phyloP scores from a whole-genome alignment of 1,139 yeast species.

The Sugiyamaella paludigena region DNA sequence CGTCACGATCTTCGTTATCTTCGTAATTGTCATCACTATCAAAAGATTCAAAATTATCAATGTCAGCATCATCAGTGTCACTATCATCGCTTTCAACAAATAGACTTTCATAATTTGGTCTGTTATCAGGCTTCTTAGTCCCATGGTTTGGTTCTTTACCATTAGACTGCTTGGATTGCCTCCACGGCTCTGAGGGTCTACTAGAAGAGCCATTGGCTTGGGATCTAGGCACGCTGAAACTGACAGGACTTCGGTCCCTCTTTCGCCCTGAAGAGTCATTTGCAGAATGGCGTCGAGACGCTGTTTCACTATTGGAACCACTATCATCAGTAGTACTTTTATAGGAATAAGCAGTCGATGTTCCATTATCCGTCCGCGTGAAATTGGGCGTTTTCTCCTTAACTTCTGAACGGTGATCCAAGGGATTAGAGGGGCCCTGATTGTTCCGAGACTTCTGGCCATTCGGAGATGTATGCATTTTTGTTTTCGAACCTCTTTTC shows the following conservation, averaged over 20 bases:
- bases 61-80: background rate
- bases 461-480: too few species aligned
- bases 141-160: background rate
- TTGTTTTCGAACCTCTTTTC: too few species aligned
- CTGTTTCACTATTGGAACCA: background rate
- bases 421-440: too few species aligned
- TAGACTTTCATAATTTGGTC: background rate
- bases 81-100: slow-evolving; percentile 4
- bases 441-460: too few species aligned
- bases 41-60: slow-evolving; percentile 3
- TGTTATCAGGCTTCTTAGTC: background rate
- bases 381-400: slow-evolving; percentile 8
- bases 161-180: background rate
- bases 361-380: slow-evolving; percentile 11
- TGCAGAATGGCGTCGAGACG: too few species aligned
- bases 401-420: slow-evolving; percentile 1
- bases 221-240: too few species aligned
- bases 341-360: slow-evolving; percentile 18
- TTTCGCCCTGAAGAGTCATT: too few species aligned
- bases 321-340: slow-evolving; percentile 4
- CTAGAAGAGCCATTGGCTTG: too few species aligned
- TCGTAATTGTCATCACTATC: background rate
- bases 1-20: too few species aligned
- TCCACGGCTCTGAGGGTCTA: too few species aligned
- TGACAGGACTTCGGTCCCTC: too few species aligned